phyloP scores from a whole-genome alignment of 345 rosid genomes.

The Erucastrum elatum region DNA sequence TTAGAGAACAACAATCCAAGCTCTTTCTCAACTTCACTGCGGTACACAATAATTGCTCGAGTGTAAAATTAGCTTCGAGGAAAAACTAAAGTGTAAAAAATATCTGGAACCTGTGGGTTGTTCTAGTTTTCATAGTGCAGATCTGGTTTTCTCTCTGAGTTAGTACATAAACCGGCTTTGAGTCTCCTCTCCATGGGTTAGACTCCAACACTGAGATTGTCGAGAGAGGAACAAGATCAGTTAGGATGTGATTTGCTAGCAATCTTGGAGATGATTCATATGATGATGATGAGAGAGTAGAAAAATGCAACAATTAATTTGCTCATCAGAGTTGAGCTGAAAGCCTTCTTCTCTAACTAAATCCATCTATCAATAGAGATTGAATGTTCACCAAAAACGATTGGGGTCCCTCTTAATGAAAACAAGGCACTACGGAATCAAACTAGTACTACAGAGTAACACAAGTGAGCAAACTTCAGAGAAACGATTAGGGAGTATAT shows the following conservation, averaged over 20 bases:
- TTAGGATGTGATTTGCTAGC: slow-evolving; percentile 4
- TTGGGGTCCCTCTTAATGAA: background rate
- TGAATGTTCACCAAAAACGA: slow-evolving; percentile 13
- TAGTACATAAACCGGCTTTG: slow-evolving; percentile 84
- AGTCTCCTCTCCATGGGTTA: slow-evolving; percentile 90
- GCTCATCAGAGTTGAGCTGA: background rate
- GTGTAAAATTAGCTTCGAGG: too few species aligned
- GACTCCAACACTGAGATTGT: slow-evolving; percentile 72
- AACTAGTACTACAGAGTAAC: background rate
- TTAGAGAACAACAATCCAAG: slow-evolving; percentile 78
- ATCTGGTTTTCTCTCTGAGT: slow-evolving; percentile 78
- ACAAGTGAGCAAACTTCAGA: background rate
- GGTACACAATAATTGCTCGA: too few species aligned
- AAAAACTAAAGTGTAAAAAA: too few species aligned
- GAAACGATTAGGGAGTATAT: background rate
- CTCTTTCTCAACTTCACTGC: slow-evolving; percentile 95
- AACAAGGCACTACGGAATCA: background rate
- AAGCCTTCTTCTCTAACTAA: slow-evolving; percentile 1
- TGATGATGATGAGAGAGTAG: background rate
- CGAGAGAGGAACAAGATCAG: background rate
- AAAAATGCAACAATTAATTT: background rate
- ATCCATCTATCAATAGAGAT: slow-evolving; percentile 7
- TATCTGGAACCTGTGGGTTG: slow-evolving; percentile 80
- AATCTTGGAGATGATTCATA: background rate
- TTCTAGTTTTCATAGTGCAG: slow-evolving; percentile 94